Evolutionary conservation across 1,284 basidiomycete genomes (phyloP).

Genomic region (Schizopora paradoxa): DNA sequence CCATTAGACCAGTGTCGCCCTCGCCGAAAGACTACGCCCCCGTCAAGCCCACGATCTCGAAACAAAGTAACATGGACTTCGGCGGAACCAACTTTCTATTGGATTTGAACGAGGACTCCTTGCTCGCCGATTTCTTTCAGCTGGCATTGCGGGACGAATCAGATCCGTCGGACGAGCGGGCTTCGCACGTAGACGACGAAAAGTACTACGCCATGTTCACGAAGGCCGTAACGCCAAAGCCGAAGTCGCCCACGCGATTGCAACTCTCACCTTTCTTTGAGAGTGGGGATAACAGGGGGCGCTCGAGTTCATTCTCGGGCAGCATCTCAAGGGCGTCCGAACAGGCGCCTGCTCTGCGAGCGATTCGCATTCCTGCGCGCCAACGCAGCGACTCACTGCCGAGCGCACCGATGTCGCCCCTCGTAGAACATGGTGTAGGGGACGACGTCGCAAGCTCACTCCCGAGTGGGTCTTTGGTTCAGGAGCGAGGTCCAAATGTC

Average conservation of each 20-base stretch:
- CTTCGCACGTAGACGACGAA: no score
- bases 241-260: not conserved
- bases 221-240: not conserved
- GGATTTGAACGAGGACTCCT: not conserved
- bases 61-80: not conserved
- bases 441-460: no score
- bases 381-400: slow-evolving; percentile 12
- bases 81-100: not conserved
- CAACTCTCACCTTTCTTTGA: not conserved
- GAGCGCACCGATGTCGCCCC: no score
- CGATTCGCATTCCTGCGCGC: slow-evolving; percentile 2
- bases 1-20: not conserved
- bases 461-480: no score
- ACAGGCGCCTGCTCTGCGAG: slow-evolving; percentile 8
- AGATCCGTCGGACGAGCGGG: not conserved
- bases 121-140: not conserved
- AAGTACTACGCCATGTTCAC: no score
- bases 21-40: not conserved
- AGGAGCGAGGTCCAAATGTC: no score
- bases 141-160: not conserved
- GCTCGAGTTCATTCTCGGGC: slow-evolving; percentile 10
- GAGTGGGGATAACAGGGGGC: slow-evolving; percentile 1
- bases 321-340: slow-evolving; percentile 13
- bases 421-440: no score
- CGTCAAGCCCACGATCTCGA: not conserved